These are phyloP conservation scores for Scutellaria baicalensis DNA, from an alignment of 257 asterid species.

Conservation along the genomic window DNA sequence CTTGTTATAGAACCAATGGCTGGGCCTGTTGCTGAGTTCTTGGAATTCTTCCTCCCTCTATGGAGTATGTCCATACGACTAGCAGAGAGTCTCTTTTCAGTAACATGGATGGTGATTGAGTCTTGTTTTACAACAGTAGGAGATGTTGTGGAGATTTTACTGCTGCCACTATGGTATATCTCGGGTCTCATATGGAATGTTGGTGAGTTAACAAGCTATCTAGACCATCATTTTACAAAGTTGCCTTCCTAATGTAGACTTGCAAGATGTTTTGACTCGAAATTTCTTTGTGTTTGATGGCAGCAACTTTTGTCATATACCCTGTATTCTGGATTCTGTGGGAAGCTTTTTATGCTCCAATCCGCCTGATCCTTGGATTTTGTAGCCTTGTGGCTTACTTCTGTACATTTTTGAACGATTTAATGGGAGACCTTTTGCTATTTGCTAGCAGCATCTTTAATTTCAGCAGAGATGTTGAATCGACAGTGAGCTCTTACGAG, in stretches of 20 bases:
- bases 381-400: conserved; percentile 41
- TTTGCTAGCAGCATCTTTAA: conserved; percentile 53
- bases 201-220: conserved; percentile 40
- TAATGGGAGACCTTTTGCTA: conserved; percentile 45
- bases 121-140: conserved; percentile 52
- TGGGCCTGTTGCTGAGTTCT: conserved; percentile 52
- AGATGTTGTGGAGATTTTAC: conserved; percentile 49
- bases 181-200: conserved; percentile 40
- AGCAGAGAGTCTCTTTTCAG: conserved; percentile 54
- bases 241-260: not conserved
- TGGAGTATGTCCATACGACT: conserved; percentile 48
- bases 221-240: not conserved
- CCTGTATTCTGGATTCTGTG: conserved; percentile 74
- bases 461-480: conserved; percentile 54
- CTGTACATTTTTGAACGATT: conserved; percentile 31
- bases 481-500: conserved; percentile 64
- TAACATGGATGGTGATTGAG: conserved; percentile 57
- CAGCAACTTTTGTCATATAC: conserved; percentile 63
- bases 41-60: conserved; percentile 66
- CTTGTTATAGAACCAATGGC: conserved; percentile 54
- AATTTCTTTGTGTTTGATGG: conserved; percentile 22
- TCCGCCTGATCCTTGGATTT: conserved; percentile 56
- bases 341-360: conserved; percentile 69
- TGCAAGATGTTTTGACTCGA: not conserved
- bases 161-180: conserved; percentile 68